phyloP scores from a whole-genome alignment of 257 asterid species.

The Solanum habrochaites region DNA sequence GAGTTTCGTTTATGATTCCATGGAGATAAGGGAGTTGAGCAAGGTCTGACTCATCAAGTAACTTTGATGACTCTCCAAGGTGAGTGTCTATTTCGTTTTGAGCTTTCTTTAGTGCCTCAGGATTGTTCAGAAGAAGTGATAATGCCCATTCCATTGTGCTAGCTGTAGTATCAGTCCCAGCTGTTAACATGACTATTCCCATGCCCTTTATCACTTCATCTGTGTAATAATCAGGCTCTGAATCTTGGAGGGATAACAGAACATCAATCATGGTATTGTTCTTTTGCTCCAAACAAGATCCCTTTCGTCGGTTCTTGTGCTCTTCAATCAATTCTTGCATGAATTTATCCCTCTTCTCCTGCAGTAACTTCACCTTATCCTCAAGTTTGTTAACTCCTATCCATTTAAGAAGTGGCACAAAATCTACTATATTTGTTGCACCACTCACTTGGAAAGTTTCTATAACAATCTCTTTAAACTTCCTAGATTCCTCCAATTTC shows the following conservation, averaged over 20 bases:
- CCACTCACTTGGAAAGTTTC: constrained; percentile 7
- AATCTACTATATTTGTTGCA: constrained; percentile 24
- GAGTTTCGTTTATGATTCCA: constrained; percentile 2
- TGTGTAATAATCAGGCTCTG: constrained; percentile 27
- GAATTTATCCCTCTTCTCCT: constrained; percentile 23
- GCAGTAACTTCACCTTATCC: constrained; percentile 8
- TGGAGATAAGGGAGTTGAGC: constrained; percentile 17
- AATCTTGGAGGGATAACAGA: constrained; percentile 22
- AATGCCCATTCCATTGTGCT: constrained; percentile 58
- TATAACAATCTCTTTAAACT: constrained; percentile 15
- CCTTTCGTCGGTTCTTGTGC: background rate
- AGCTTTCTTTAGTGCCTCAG: constrained; percentile 27
- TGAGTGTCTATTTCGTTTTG: constrained; percentile 32
- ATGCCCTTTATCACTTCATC: constrained; percentile 18
- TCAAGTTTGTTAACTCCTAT: constrained; percentile 15
- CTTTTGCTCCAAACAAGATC: background rate
- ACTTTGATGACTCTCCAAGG: constrained; percentile 18
- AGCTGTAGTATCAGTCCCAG: constrained; percentile 50
- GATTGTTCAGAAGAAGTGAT: constrained; percentile 48
- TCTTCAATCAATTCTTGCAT: constrained; percentile 34
- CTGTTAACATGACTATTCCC: constrained; percentile 20
- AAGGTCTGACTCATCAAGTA: constrained; percentile 43
- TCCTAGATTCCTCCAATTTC: constrained; percentile 10
- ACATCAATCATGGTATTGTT: constrained; percentile 28
- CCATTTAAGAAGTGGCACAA: constrained; percentile 21